Evolutionary conservation across 2,329 filamentous ascomycete species (phyloP).

Genomic region (Calonectria pteridis): DNA sequence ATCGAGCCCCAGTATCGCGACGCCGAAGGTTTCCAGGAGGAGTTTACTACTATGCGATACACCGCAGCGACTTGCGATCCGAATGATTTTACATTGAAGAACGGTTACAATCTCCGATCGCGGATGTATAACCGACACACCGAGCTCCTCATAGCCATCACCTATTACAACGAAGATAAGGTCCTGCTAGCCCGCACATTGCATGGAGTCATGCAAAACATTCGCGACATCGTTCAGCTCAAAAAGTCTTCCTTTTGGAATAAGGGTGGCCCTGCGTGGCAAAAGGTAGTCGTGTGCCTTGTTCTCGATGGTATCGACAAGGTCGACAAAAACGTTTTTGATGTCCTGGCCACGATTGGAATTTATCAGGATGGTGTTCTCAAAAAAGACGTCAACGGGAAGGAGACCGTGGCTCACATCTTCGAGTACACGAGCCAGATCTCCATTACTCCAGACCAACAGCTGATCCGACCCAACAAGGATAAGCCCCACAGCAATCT

Average conservation of each 20-base stretch:
- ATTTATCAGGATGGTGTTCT: slow-evolving; percentile 8
- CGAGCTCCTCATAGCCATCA: slow-evolving; percentile 5
- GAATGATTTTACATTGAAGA: slow-evolving; percentile 10
- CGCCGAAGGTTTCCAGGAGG: background rate
- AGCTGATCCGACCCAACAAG: slow-evolving; percentile 10
- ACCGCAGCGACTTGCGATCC: slow-evolving; percentile 12
- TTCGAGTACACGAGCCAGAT: slow-evolving; percentile 13
- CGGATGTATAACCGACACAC: slow-evolving; percentile 10
- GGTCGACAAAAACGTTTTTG: slow-evolving; percentile 5
- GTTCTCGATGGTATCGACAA: slow-evolving; percentile 11
- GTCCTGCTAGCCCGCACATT: background rate
- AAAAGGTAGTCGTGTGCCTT: slow-evolving; percentile 11
- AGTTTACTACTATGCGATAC: slow-evolving; percentile 2
- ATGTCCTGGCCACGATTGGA: slow-evolving; percentile 1
- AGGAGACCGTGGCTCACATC: slow-evolving; percentile 13
- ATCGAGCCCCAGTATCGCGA: slow-evolving; percentile 5
- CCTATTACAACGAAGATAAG: slow-evolving; percentile 13
- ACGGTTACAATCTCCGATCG: background rate
- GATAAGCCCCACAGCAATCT: background rate
- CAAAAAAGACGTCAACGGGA: slow-evolving; percentile 1
- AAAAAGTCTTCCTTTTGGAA: slow-evolving; percentile 12
- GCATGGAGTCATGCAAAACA: slow-evolving; percentile 6
- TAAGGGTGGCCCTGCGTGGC: slow-evolving; percentile 4
- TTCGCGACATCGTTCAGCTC: slow-evolving; percentile 12
- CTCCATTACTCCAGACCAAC: background rate